phyloP scores from a whole-genome alignment of 805 yeast species.

The Kodamaea sagamina region DNA sequence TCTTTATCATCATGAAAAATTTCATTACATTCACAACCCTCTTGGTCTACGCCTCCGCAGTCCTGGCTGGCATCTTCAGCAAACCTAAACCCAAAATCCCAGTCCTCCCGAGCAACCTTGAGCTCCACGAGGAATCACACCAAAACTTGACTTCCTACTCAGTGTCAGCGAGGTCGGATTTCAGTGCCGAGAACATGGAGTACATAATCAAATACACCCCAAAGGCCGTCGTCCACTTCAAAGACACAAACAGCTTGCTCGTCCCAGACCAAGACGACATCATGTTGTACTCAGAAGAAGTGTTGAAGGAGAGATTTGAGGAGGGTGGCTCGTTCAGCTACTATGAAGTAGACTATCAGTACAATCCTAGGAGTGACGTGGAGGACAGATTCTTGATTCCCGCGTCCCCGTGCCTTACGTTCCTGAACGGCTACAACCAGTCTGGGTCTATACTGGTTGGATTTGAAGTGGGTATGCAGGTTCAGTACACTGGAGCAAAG shows the following conservation, averaged over 20 bases:
- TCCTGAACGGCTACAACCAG: background rate
- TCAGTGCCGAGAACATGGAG: background rate
- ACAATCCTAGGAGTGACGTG: background rate
- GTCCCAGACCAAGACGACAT: slow-evolving; percentile 1
- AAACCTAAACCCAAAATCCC: background rate
- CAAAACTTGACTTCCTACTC: slow-evolving; percentile 1
- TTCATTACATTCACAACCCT: too few species aligned
- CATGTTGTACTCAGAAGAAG: background rate
- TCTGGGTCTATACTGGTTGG: slow-evolving; percentile 3
- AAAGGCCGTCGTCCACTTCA: slow-evolving; percentile 5
- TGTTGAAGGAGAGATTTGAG: background rate
- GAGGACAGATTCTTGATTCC: slow-evolving; percentile 5
- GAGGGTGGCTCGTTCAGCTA: slow-evolving; percentile 1
- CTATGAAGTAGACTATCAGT: slow-evolving; percentile 4
- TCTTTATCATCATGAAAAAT: too few species aligned
- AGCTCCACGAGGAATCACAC: background rate
- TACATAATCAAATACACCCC: slow-evolving; percentile 5
- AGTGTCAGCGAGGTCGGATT: background rate
- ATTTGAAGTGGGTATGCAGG: background rate
- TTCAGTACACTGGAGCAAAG: background rate
- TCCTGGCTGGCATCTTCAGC: too few species aligned
- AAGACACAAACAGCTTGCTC: slow-evolving; percentile 6
- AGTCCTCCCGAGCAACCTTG: background rate
- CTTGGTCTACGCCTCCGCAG: too few species aligned
- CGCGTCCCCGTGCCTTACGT: slow-evolving; percentile 8